A percentile compares a stretch with the other conserved stretches of the same genome.
Evolutionary conservation across 176 grass and related monocot genomes (phyloP).

Genomic region (Coix lacrymajobi): DNA sequence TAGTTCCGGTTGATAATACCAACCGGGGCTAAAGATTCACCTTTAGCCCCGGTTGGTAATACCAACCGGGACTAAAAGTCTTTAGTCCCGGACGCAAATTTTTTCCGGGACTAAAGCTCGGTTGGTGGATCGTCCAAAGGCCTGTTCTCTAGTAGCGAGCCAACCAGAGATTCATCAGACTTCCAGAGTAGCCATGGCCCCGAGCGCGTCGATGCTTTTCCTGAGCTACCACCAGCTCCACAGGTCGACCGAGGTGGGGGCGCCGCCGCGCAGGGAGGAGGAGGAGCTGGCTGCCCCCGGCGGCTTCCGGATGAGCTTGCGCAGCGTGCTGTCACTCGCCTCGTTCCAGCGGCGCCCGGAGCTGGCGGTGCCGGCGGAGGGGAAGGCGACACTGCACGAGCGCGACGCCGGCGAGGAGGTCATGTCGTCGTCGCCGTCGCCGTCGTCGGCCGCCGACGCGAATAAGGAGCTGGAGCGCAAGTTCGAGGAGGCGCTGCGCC

Average conservation of each 20-base stretch:
- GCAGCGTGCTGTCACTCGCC: not conserved
- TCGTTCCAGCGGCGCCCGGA: not conserved
- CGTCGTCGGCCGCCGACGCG: not conserved
- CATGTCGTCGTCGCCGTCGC: not conserved
- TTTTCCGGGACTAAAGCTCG: too few species aligned
- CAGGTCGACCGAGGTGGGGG: not conserved
- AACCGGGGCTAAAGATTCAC: too few species aligned
- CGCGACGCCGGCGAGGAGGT: not conserved
- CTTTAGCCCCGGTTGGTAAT: too few species aligned
- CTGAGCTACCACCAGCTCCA: constrained; percentile 71
- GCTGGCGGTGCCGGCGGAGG: not conserved
- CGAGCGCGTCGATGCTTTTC: constrained; percentile 78
- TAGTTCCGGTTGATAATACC: too few species aligned
- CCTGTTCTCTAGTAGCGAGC: too few species aligned
- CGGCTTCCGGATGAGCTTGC: not conserved
- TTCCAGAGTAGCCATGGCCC: constrained; percentile 46
- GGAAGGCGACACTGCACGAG: not conserved
- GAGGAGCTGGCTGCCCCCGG: not conserved
- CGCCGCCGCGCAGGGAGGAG: not conserved
- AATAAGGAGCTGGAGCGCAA: constrained; percentile 21
- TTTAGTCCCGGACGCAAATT: too few species aligned
- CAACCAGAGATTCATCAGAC: not conserved
- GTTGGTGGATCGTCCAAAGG: too few species aligned
- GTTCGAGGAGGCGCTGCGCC: constrained; percentile 56
- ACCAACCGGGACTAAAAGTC: too few species aligned